Conservation (phyloP, 2,329 filamentous ascomycete species). For the Penicillium palitans region DNA sequence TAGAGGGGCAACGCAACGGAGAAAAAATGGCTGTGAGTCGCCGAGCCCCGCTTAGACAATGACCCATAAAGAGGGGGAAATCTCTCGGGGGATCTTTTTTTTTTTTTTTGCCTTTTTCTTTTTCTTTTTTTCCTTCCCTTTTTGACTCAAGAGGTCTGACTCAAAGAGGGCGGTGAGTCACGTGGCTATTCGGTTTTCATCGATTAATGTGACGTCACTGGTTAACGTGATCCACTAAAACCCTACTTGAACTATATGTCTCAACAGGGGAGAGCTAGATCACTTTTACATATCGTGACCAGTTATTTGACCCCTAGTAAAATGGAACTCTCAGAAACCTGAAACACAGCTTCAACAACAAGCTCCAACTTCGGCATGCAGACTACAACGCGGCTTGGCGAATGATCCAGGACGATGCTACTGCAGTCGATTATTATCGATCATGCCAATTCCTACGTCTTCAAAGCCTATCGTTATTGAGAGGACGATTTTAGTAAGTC, state of each 20-base stretch:
- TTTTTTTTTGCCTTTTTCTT: constrained; percentile 21
- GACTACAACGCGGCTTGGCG: neutral
- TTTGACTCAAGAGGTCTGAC: constrained; percentile 20
- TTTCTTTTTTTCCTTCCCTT: constrained; percentile 14
- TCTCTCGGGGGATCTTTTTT: constrained; percentile 19
- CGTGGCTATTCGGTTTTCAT: neutral
- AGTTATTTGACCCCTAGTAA: constrained; percentile 38
- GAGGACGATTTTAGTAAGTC: neutral
- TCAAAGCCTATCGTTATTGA: neutral
- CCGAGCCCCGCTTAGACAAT: constrained; percentile 42
- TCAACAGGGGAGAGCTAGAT: constrained; percentile 5
- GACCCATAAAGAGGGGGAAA: constrained; percentile 41
- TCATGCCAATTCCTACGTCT: neutral
- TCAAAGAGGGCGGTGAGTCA: constrained; percentile 36
- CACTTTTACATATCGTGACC: constrained; percentile 76
- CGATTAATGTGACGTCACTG: constrained; percentile 45
- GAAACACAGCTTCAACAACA: neutral
- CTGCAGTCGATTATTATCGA: too few relatives aligned
- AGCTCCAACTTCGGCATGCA: neutral
- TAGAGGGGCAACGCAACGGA: constrained; percentile 17
- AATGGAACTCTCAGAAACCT: neutral
- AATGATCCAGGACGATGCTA: neutral
- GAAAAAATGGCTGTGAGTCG: constrained; percentile 36
- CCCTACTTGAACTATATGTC: constrained; percentile 64
- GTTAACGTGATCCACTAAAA: constrained; percentile 64